Evolutionary conservation across 345 rosid genomes (phyloP), one percentile per base, ranked within the genome.

Genomic region (Erucastrum elatum): DNA sequence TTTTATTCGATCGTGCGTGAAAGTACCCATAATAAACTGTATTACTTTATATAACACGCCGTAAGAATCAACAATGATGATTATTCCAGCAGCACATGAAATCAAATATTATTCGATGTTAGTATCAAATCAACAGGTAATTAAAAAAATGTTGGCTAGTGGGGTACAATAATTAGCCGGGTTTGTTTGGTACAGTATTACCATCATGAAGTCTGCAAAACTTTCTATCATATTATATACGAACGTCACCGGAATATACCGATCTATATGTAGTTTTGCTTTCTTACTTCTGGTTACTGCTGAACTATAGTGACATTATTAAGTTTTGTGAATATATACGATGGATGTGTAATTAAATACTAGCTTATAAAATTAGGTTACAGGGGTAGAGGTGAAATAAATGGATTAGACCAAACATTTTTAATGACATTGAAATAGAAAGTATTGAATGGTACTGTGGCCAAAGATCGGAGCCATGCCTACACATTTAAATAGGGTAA

Each of bases 11-110:
- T 73, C 82, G 77, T 79, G 82, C 82, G 64, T 33, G 61, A 79
- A 58, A 72, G 82, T 37, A 46, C 69, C 44, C 10, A 44, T 31
- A 68, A 72, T 72, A 46, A 66, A 34, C 4, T 72, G 82, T 66
- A 78, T 44, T 78, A 72, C n/a, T 79, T 79, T 39, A 60, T 72
- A 73, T 72, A 49, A 79, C 77, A 79, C 74, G 77, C 82, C 77
- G 77, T 72, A 79, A 79, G 60, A 79, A 35, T 59, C 69, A 73
- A 67, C 67, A 78, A 49, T 72, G 73, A 72, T 66, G 16, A 16
- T 27, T 64, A 37, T 70, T 71, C 60, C 8, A 9, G 51, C 8
- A 9, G 51, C 72, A 71, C 75, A 71, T 77, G 66, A 70, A 15
- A 69, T 77, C 55, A 62, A 49, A 2, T 46, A 68, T 34, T 70